Base-by-base conservation (phyloP, 495 filamentous ascomycete genomes). In the Podospora comata region DNA sequence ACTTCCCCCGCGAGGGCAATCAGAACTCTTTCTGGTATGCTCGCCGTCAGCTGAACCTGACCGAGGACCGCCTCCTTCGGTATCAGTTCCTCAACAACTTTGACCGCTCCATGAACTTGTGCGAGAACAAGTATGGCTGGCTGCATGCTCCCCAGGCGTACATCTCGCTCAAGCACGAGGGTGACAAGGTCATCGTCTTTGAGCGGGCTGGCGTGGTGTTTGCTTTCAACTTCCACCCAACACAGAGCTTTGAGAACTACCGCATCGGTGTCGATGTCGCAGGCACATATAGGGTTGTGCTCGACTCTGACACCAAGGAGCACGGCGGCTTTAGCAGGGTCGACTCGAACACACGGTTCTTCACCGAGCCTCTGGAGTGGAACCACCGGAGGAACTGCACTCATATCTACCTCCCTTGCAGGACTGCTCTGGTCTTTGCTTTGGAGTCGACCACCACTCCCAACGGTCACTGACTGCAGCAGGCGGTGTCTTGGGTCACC, bases 21-120 rank as follows among this genome's bases (percentile, higher is more conserved):
- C 80, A 90, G 74, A 97, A 98, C 79, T 94, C 90, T 69, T 99
- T 92, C 87, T 95, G 93, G 89, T 99, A 98, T 78, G 95, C 95
- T 2, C 89, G 95, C 3, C 91, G 95, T 60, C 95, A 97, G 79
- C 90, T 97, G 69, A 97, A 99, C 78, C 86, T 99, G 5, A 89
- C 92, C 0, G 92, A 97, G 65, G 95, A 99, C 79, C 67, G 79
- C 7, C 85, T 95, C 4, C 86, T 98, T 58, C 90, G 95, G 2
- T 99, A 99, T 81, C 85, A 88, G 69, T 96, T 91, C 81, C 89
- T 99, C 65, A 96, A 97, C 81, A 90, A 95, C 67, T 99, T 98
- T 78, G 95, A 99, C 84, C 85, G 88, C 32, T 87, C 86, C 59
- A 97, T 99, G 93, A 94, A 99, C 81, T 77, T 84, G 59, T 87